phyloP scores from a whole-genome alignment of 2,329 filamentous ascomycete genomes.

The Penicillium sp. region DNA sequence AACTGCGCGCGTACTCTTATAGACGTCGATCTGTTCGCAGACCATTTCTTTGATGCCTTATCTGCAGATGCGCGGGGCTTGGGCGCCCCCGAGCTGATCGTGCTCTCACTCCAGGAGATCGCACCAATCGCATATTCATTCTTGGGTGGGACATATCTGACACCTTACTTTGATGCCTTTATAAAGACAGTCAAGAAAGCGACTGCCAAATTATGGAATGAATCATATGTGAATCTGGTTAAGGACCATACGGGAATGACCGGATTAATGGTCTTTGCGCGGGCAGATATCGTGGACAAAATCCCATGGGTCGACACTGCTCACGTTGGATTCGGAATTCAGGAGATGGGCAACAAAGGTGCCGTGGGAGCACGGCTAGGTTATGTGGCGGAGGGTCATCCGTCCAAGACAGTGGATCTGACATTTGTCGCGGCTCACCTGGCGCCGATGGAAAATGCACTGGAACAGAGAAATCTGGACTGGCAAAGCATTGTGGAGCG shows the following conservation, averaged over 20 bases:
- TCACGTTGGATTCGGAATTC: constrained; percentile 79
- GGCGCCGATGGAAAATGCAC: constrained; percentile 79
- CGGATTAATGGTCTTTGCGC: constrained; percentile 80
- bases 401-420: constrained; percentile 59
- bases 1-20: constrained; percentile 79
- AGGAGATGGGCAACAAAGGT: constrained; percentile 94
- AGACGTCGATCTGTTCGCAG: constrained; percentile 68
- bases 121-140: constrained; percentile 82
- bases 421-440: constrained; percentile 89
- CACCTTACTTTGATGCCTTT: constrained; percentile 72
- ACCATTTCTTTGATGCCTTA: constrained; percentile 66
- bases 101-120: constrained; percentile 79
- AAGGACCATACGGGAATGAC: constrained; percentile 84
- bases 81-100: constrained; percentile 60
- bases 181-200: constrained; percentile 71
- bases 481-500: constrained; percentile 82
- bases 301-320: constrained; percentile 71
- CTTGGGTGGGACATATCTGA: constrained; percentile 76
- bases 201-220: constrained; percentile 47
- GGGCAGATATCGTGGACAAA: constrained; percentile 56
- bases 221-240: constrained; percentile 68
- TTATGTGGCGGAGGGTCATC: constrained; percentile 47
- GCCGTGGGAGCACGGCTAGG: constrained; percentile 76
- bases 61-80: constrained; percentile 48
- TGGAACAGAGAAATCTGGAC: constrained; percentile 76